Evolutionary conservation across 2,329 filamentous ascomycete species (phyloP).

Genomic region (Fusarium annulatum): DNA sequence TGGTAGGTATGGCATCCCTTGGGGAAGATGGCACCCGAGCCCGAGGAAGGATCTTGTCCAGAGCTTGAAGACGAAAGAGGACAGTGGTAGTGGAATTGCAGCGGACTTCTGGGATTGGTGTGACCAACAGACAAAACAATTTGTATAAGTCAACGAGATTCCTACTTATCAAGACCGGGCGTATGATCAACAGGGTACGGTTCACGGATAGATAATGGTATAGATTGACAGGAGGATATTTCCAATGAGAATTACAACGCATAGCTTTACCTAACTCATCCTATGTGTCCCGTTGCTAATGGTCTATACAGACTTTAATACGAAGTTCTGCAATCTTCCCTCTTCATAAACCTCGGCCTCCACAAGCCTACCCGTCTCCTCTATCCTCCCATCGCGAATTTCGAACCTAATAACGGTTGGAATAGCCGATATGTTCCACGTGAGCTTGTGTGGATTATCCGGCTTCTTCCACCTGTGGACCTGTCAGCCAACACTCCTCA

Average conservation of each 20-base stretch:
- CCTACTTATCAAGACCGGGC: rapidly evolving
- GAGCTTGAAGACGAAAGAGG: background rate
- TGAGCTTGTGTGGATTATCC: background rate
- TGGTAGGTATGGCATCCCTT: background rate
- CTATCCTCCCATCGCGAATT: background rate
- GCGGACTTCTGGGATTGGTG: slow-evolving; percentile 4
- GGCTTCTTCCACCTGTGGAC: background rate
- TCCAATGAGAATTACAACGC: rapidly evolving
- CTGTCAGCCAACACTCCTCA: background rate
- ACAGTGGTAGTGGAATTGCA: background rate
- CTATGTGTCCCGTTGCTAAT: no score
- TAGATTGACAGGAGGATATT: no score
- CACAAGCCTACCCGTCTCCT: background rate
- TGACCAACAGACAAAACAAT: background rate
- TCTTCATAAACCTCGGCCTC: background rate
- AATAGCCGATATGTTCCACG: background rate
- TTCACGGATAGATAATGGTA: background rate
- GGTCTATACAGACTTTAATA: background rate
- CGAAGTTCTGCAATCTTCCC: background rate
- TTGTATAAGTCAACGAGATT: no score
- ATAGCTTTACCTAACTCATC: no score
- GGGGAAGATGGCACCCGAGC: slow-evolving; percentile 3
- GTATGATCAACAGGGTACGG: rapidly evolving
- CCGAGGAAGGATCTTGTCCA: background rate
- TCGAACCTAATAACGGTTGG: background rate